phyloP scores from a whole-genome alignment of 2,329 filamentous ascomycete species.

The Stagonosporopsis tanaceti region DNA sequence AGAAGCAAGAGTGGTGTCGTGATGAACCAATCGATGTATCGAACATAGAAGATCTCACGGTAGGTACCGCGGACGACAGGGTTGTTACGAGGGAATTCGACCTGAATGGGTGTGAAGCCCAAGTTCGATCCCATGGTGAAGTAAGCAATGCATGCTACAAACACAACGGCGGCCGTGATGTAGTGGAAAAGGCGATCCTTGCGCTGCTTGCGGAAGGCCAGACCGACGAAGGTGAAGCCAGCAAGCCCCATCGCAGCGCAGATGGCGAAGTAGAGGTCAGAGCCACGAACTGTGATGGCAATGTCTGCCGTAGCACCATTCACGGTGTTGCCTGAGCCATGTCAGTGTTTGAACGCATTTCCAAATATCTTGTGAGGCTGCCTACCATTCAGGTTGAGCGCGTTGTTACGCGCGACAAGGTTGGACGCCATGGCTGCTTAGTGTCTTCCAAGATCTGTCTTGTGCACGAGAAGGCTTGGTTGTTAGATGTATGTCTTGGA shows the following conservation, averaged over 20 bases:
- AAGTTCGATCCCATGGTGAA: slow-evolving; percentile 73
- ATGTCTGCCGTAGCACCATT: slow-evolving; percentile 61
- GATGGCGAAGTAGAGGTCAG: slow-evolving; percentile 70
- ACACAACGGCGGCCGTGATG: slow-evolving; percentile 66
- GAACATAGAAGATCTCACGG: slow-evolving; percentile 71
- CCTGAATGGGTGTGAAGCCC: slow-evolving; percentile 68
- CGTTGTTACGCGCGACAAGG: slow-evolving; percentile 29
- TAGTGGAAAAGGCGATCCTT: slow-evolving; percentile 69
- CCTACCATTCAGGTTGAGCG: slow-evolving; percentile 33
- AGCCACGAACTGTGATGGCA: slow-evolving; percentile 66
- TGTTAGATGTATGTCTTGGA: not conserved
- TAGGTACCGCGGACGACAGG: slow-evolving; percentile 59
- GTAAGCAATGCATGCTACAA: slow-evolving; percentile 69
- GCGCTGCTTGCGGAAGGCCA: slow-evolving; percentile 63
- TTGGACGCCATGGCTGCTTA: slow-evolving; percentile 10
- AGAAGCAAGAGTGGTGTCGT: slow-evolving; percentile 71
- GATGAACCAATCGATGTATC: slow-evolving; percentile 71
- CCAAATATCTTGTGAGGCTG: not conserved
- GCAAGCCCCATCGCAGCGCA: slow-evolving; percentile 65
- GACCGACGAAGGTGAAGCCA: slow-evolving; percentile 62
- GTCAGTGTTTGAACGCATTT: not conserved
- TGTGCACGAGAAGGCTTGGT: slow-evolving; percentile 5
- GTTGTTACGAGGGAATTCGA: slow-evolving; percentile 62
- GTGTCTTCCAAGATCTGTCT: not conserved
- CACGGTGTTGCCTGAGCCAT: slow-evolving; percentile 50